A percentile compares a stretch with the other conserved stretches of the same genome.
Evolutionary conservation across 257 asterid species (phyloP).

Genomic region (Thymus mandschuricus): DNA sequence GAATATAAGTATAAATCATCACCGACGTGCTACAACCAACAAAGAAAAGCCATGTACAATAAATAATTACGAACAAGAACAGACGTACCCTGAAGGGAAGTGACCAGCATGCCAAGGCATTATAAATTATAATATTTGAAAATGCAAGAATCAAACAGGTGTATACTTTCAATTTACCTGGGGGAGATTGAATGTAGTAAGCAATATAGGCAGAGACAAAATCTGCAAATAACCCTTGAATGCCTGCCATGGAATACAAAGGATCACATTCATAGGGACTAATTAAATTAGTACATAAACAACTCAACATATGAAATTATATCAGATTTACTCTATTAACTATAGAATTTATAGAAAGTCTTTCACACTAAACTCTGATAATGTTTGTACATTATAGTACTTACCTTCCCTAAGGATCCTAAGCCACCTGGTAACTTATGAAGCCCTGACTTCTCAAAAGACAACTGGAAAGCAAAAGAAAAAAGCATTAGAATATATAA

Average conservation of each 20-base stretch:
- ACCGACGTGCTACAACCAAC: conserved; percentile 4
- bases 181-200: conserved; percentile 63
- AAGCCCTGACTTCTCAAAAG: conserved; percentile 57
- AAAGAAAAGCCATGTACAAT: conserved; percentile 3
- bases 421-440: conserved; percentile 47
- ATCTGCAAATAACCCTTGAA: conserved; percentile 68
- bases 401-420: conserved; percentile 68
- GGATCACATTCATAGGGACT: conserved; percentile 27
- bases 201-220: conserved; percentile 67
- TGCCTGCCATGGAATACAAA: conserved; percentile 45
- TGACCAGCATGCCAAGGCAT: conserved; percentile 25
- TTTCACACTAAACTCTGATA: conserved; percentile 8
- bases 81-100: conserved; percentile 11
- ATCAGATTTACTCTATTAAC: background rate
- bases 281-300: conserved; percentile 14
- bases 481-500: conserved; percentile 27
- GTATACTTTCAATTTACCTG: conserved; percentile 57
- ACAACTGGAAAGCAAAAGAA: conserved; percentile 51
- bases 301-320: conserved; percentile 1
- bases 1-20: conserved; percentile 4
- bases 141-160: conserved; percentile 19
- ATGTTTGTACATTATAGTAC: conserved; percentile 28
- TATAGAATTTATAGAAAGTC: conserved; percentile 4
- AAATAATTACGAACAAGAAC: conserved; percentile 11
- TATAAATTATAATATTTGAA: conserved; percentile 16